Evolutionary conservation across 1,139 yeast species (phyloP), one percentile per base, ranked within the genome.

Genomic region (Pichia sp.): DNA sequence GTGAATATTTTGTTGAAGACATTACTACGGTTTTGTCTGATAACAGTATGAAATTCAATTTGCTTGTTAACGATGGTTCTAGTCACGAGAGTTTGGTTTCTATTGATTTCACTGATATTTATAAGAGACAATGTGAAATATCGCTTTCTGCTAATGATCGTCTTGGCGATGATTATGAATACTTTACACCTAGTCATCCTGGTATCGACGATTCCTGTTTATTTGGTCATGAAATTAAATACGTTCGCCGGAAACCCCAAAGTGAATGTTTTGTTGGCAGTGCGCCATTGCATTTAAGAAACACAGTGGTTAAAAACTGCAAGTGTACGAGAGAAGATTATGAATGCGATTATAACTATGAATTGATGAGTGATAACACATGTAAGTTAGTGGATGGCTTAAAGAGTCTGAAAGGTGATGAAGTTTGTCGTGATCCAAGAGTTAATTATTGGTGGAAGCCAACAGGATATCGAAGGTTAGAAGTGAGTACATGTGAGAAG

Each of bases 261-360:
- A 56, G 68, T 15, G 83, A 87, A 53, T 93, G 99, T 67, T 90
- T 79, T 61, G 80, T 93, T 57, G 97, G 97, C n/a, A 77, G 75
- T 57, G 85, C 86, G 1, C 87, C 90, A 33, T 68, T 87, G 46
- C 66, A 71, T n/a, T 74, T 79, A 45, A 90, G 87, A 0, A 77
- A 73, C 62, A 76, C 75, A 56, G 70, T 79, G 18, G 67, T 76
- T 17, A 73, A 79, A 55, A 83, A 87, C 63, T 93, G 99, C 68
- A 62, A 85, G 1, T 93, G 99, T 69, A 77, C 94, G 0, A 78
- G 96, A 65, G 76, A 79, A 48, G 99, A 93, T 66, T 94, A 73
- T 61, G 99, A 93, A 67, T 93, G 99, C 75, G 99, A 93, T 63
- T 88, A 81, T 70, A 91, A 91, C 67, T 91, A 73, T 64, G 79